Conservation (phyloP, 2,329 filamentous ascomycete genomes). For the Trichoderma sp. region DNA sequence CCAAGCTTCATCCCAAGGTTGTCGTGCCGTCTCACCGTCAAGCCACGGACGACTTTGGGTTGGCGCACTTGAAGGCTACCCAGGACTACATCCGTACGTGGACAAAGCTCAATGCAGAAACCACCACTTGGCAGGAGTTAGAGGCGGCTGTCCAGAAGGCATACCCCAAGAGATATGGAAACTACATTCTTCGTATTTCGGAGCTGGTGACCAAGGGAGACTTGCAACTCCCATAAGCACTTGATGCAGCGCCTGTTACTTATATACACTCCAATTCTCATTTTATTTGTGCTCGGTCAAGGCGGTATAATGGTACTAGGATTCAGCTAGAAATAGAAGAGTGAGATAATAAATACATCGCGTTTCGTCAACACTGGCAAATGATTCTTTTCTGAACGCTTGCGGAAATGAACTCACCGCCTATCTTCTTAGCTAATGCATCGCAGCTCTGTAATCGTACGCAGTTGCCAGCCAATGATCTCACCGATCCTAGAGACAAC, state of each 20-base stretch:
- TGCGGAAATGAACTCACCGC: no score
- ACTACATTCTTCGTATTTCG: neutral
- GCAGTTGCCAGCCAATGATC: neutral
- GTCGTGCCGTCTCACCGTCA: neutral
- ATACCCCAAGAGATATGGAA: neutral
- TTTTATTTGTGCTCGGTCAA: neutral
- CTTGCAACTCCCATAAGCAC: neutral
- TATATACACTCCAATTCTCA: neutral
- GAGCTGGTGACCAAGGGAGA: neutral
- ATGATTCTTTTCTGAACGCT: neutral
- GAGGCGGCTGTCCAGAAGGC: neutral
- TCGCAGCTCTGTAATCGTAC: no score
- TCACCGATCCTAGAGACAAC: neutral
- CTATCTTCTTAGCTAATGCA: no score
- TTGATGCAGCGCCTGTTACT: neutral
- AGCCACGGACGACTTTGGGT: neutral
- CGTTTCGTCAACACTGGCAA: no score
- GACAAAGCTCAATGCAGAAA: neutral
- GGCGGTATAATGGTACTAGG: neutral
- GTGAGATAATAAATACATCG: no score
- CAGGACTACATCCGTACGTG: constrained; percentile 1
- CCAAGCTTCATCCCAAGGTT: neutral
- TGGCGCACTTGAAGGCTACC: neutral
- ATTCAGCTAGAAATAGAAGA: neutral
- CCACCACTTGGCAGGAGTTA: neutral